phyloP scores from a whole-genome alignment of 805 yeast genomes.

The Helenozyma baotianmanensis region DNA sequence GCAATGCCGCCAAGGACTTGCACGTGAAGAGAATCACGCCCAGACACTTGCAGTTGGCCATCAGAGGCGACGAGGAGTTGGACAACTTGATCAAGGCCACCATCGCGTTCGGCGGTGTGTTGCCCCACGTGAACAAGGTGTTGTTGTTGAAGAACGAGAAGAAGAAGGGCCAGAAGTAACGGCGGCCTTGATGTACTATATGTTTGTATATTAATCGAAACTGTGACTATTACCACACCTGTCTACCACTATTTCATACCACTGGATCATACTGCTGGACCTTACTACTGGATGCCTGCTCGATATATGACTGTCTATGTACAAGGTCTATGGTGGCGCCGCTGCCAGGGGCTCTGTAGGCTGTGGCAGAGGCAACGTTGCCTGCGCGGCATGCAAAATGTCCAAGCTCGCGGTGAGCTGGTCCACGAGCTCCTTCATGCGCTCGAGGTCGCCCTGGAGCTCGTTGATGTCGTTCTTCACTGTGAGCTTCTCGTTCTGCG shows the following conservation, averaged over 20 bases:
- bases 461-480: constrained; percentile 69
- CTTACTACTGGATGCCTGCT: too few relatives aligned
- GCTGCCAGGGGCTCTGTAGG: neutral
- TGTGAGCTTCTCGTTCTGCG: constrained; percentile 53
- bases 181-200: constrained; percentile 11
- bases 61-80: constrained; percentile 29
- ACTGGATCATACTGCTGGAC: too few relatives aligned
- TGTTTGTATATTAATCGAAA: constrained; percentile 12
- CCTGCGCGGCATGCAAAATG: constrained; percentile 2
- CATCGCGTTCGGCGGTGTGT: constrained; percentile 31
- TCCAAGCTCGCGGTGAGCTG: constrained; percentile 11
- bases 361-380: neutral
- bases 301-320: too few relatives aligned
- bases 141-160: constrained; percentile 29
- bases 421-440: constrained; percentile 33
- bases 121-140: constrained; percentile 31
- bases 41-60: constrained; percentile 29
- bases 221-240: too few relatives aligned
- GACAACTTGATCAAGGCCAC: constrained; percentile 32
- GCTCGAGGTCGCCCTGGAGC: constrained; percentile 66
- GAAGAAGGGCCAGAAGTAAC: constrained; percentile 21
- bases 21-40: constrained; percentile 31
- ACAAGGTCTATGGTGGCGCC: neutral
- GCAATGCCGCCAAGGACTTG: constrained; percentile 30
- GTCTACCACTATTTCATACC: too few relatives aligned